Evolutionary conservation across 2,329 filamentous ascomycete species (phyloP), one percentile per base, ranked within the genome.

Genomic region (Tolypocladium endophyticum): DNA sequence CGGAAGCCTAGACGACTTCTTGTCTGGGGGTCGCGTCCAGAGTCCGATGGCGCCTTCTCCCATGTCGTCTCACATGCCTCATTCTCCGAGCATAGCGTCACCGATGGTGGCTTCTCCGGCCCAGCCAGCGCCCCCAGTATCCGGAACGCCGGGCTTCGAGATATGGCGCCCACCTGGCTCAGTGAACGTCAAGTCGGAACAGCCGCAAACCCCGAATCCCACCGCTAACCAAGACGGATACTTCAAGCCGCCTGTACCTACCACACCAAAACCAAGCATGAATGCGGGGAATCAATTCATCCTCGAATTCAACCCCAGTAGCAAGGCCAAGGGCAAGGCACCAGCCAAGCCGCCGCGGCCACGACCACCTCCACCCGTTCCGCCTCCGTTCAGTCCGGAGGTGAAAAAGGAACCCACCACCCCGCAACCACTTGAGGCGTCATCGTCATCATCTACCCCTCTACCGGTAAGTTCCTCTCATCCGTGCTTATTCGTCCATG

Each of bases 241-340:
- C 61, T 72, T 70, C 57, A 74, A 72, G 56, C 75, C 75, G 8
- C 73, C 75, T 1, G 66, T 75, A 12, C 74, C 74, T 35, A 71
- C 73, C 38, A 73, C 71, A 39, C 71, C 73, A 12, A 77, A 77
- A 61, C 71, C 74, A 14, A 66, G 71, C 36, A 66, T 74, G 58
- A 70, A 68, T 55, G 62, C 64, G 30, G 68, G 67, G 18, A 73
- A 67, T 57, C 73, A 75, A 59, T 70, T 75, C 55, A 71, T 74
- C 33, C 61, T 75, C 58, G 73, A 75, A 59, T 67, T 74, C 58
- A 72, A 72, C 60, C 67, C 69, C 5, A 62, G 61, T 20, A 63
- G 66, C 28, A 72, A 69, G 45, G 63, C 64, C n/a, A 74, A 73
- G 59, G 71, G 67, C 14, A 75, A 74, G 55, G 68, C 71, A 28